Percentiles rank a stretch among this genome's conserved stretches.
phyloP scores from a whole-genome alignment of 305 asterid genomes.

The Fraxinus sp. region DNA sequence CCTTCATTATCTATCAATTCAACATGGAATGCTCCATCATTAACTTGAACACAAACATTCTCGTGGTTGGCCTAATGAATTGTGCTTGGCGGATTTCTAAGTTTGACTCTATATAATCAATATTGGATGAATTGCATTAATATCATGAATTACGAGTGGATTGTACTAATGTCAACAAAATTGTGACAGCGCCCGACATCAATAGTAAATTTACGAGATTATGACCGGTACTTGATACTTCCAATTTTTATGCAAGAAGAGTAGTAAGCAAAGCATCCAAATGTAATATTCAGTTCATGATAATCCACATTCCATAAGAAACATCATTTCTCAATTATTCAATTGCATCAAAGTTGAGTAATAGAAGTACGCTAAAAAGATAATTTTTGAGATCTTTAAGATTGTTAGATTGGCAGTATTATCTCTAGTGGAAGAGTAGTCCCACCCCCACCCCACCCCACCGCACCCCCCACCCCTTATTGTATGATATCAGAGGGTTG shows the following conservation, averaged over 20 bases:
- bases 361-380: neutral
- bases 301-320: neutral
- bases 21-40: no score
- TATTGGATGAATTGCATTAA: no score
- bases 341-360: neutral
- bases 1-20: no score
- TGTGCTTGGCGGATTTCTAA: neutral
- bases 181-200: neutral
- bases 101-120: no score
- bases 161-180: neutral
- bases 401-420: neutral
- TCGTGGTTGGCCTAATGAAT: no score
- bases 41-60: no score
- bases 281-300: neutral
- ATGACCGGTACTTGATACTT: neutral
- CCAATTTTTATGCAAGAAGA: no score
- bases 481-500: neutral
- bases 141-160: no score
- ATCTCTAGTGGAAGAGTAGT: neutral
- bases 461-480: neutral
- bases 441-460: neutral
- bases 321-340: neutral
- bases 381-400: neutral
- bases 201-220: no score
- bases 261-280: neutral